Evolutionary conservation across 2,329 filamentous ascomycete species (phyloP), one percentile per base, ranked within the genome.

Genomic region (Mycogone perniciosa): DNA sequence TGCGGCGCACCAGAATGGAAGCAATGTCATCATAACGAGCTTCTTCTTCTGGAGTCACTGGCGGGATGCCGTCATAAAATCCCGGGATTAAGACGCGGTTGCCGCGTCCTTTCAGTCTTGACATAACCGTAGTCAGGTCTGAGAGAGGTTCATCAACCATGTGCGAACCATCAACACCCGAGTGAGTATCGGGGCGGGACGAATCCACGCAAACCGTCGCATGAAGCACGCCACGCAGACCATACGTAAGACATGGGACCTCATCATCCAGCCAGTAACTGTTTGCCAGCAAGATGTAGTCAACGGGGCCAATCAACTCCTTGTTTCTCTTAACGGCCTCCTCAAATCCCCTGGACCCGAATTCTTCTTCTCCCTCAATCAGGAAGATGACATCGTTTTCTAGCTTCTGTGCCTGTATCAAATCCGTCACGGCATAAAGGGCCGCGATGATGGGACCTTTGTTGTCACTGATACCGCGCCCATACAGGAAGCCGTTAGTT

Each of bases 201-300:
- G 90, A 95, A 57, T 95, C 86, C 29, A 99, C 84, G 54, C 90
- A 86, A 5, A 97, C 79, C 0, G 89, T 96, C 5, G 91, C 92
- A 65, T 97, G 92, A 26, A 99, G 85, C 29, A 99, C 92, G 27
- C 93, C 93, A 44, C 93, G 83, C 6, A 97, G 77, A 1, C 93
- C 93, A 56, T 99, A 99, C 0, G 93, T 99, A 51, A 99, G 72
- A 65, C 93, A 99, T 0, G 93, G 93, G 2, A 95, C 90, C 58
- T 95, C 86, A 63, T 99, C 92, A 63, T 97, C 90, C 1, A 99
- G 77, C 93, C 93, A 99, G 73, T 99, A 99, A 69, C 91, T 96
- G 73, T 99, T 99, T 26, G 93, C 92, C 35, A 99, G 75, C 31
- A 99, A 73, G 50, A 99, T 93, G 75, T 93, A 97, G 68, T 99